phyloP scores from a whole-genome alignment of 169 alveolate genomes.

The Plasmodium gonderi region DNA sequence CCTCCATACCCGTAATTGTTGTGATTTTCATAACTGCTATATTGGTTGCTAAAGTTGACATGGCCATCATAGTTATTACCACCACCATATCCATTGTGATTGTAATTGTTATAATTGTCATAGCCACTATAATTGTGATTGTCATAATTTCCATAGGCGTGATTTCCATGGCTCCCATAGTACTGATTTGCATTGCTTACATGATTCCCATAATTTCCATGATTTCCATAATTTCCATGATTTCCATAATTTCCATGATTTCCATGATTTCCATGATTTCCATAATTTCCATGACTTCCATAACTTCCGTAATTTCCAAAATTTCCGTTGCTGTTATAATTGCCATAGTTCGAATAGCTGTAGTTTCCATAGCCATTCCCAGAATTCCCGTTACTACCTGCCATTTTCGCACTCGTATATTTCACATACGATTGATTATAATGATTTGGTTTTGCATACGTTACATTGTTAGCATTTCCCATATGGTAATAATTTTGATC shows the following conservation, averaged over 20 bases:
- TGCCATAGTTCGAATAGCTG: neutral
- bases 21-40: neutral
- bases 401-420: neutral
- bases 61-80: neutral
- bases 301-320: neutral
- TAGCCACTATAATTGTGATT: neutral
- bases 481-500: constrained; percentile 1
- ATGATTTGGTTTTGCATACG: neutral
- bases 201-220: neutral
- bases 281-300: neutral
- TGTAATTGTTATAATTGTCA: neutral
- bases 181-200: neutral
- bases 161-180: neutral
- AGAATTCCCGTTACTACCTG: neutral
- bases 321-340: neutral
- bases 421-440: neutral
- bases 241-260: neutral
- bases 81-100: neutral
- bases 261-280: neutral
- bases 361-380: neutral
- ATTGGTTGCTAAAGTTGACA: neutral
- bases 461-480: neutral
- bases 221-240: neutral
- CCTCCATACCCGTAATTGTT: neutral
- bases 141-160: neutral